phyloP scores from a whole-genome alignment of 164 flowering plant genomes.

The Cinnamomum micranthum region DNA sequence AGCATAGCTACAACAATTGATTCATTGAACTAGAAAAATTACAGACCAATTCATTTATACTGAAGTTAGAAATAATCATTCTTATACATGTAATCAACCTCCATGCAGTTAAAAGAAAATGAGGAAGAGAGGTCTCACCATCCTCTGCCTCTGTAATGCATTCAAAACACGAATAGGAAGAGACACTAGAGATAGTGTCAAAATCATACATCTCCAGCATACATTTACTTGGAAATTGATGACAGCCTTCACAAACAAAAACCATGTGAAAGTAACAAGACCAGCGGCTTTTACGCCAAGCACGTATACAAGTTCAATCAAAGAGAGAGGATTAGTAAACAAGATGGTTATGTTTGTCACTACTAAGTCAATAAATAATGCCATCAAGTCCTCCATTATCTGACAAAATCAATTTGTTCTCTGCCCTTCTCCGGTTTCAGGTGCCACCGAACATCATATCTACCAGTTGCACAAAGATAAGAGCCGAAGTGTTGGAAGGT shows the following conservation, averaged over 20 bases:
- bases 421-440: background rate
- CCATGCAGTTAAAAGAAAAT: background rate
- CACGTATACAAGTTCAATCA: constrained; percentile 24
- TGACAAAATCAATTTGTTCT: background rate
- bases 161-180: constrained; percentile 50
- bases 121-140: constrained; percentile 34
- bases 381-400: constrained; percentile 13
- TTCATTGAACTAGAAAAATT: too few species aligned
- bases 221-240: constrained; percentile 30
- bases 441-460: background rate
- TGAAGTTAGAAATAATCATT: too few species aligned
- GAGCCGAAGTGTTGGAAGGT: background rate
- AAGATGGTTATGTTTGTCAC: constrained; percentile 18
- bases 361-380: constrained; percentile 14
- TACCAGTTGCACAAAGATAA: constrained; percentile 1
- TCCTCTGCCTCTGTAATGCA: constrained; percentile 53
- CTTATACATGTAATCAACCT: too few species aligned
- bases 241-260: constrained; percentile 36
- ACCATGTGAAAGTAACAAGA: constrained; percentile 33
- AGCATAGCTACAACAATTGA: too few species aligned
- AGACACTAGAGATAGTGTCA: constrained; percentile 37
- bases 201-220: constrained; percentile 31
- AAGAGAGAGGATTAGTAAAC: constrained; percentile 37
- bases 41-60: too few species aligned
- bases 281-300: constrained; percentile 28